Evolutionary conservation across 2,329 filamentous ascomycete genomes (phyloP), one percentile per base, ranked within the genome.

Genomic region (Hortaea sp.): DNA sequence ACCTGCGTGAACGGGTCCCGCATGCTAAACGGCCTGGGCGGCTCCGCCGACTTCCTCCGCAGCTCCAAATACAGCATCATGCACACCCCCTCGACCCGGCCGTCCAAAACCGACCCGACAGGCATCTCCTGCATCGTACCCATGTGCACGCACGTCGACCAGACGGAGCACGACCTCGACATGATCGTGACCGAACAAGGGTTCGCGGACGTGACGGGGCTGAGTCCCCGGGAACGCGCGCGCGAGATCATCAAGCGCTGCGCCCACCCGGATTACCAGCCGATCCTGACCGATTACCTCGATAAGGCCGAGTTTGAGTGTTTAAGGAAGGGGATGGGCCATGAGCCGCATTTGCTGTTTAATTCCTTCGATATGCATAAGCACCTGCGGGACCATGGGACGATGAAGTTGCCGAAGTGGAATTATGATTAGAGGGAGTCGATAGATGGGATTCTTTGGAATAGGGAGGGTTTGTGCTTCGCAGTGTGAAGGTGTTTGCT

Each of bases 91-190:
- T 85, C 80, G 13, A 83, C 84, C 1, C 78, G 88, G 20, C 87
- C 87, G 7, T 80, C 77, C 59, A 94, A 92, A 76, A 83, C 77
- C 10, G 88, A 94, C 64, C 86, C 86, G 1, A 79, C 81, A 47
- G 88, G 88, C 54, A 79, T 94, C 47, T 82, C 75, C 54, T 92
- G 86, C 69, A 94, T 94, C 58, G 86, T 94, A n/a, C 88, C 88
- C 49, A 90, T 94, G 84, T 88, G 83, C 69, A 94, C 87, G 4
- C 88, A 94, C 69, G 75, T 94, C 55, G 88, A 94, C 68, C 88
- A 94, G 75, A 94, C 88, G 0, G 88, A 94, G 71, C 88, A 94
- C 67, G 88, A 94, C 63, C 76, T 94, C 35, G 88, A 94, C 57
- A 81, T 94, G n/a, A 69, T 94, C 40, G 88, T 94, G n/a, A 81